Conservation (phyloP, 2,329 filamentous ascomycete species). For the Pseudogymnoascus sp. region DNA sequence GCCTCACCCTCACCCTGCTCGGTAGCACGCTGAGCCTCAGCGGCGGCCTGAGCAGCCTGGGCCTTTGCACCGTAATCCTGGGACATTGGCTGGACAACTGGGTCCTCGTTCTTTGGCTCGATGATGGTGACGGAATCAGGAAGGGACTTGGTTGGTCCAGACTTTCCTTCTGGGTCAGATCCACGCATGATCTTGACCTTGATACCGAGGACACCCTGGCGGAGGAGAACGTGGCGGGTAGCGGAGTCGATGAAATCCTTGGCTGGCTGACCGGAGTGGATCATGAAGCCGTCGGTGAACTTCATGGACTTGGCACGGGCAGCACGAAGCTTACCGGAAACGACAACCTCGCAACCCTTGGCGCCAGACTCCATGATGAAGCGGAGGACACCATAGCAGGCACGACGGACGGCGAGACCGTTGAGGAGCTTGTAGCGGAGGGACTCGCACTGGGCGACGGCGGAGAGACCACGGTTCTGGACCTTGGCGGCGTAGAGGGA, state of each 20-base stretch:
- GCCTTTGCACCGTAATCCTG: slow-evolving; percentile 99
- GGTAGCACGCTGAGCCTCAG: slow-evolving; percentile 48
- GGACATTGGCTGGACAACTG: slow-evolving; percentile 87
- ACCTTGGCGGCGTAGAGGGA: slow-evolving; percentile 99
- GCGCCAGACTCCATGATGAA: slow-evolving; percentile 99
- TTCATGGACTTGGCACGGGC: slow-evolving; percentile 99
- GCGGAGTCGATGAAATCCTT: slow-evolving; percentile 99
- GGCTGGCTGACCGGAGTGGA: slow-evolving; percentile 99
- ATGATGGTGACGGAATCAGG: slow-evolving; percentile 99
- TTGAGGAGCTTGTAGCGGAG: slow-evolving; percentile 99
- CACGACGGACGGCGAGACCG: slow-evolving; percentile 95
- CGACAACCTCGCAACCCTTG: slow-evolving; percentile 99
- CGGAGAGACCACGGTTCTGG: slow-evolving; percentile 99
- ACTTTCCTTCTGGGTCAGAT: slow-evolving; percentile 98
- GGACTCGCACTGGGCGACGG: slow-evolving; percentile 99
- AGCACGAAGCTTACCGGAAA: slow-evolving; percentile 97
- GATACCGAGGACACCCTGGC: slow-evolving; percentile 99
- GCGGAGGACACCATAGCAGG: slow-evolving; percentile 98
- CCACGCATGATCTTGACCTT: slow-evolving; percentile 99
- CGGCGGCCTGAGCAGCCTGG: slow-evolving; percentile 59
- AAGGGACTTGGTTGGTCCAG: slow-evolving; percentile 91
- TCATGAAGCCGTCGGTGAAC: slow-evolving; percentile 99
- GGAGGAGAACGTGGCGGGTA: slow-evolving; percentile 97
- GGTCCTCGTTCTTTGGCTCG: slow-evolving; percentile 99
- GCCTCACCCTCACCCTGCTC: slow-evolving; percentile 47